Percentiles rank a stretch among this genome's conserved stretches.
Conservation (phyloP, 2,329 filamentous ascomycete genomes). For the Sporothrix schenckii region DNA sequence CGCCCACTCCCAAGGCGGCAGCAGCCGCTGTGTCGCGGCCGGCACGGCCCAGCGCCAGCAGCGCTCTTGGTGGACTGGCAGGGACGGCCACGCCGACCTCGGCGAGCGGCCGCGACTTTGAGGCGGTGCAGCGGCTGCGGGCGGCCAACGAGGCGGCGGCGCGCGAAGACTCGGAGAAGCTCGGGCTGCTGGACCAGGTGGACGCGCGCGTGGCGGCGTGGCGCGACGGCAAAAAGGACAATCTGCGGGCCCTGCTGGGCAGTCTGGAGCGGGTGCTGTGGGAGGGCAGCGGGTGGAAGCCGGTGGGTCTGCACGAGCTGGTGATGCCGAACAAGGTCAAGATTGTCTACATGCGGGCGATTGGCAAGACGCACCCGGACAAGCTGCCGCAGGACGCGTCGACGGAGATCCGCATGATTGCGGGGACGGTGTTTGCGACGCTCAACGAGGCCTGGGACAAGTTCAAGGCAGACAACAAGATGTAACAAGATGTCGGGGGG, state of each 20-base stretch:
- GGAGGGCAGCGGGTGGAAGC: constrained; percentile 94
- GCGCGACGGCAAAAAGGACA: constrained; percentile 91
- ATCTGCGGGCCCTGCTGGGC: constrained; percentile 81
- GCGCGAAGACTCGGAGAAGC: constrained; percentile 86
- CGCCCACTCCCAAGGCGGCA: constrained; percentile 32
- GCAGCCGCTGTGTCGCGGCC: constrained; percentile 37
- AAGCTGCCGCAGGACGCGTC: constrained; percentile 72
- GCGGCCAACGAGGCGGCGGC: constrained; percentile 85
- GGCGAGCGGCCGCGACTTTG: constrained; percentile 55
- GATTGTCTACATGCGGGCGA: constrained; percentile 98
- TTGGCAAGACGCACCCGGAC: constrained; percentile 96
- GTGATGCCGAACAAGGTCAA: constrained; percentile 95
- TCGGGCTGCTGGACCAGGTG: constrained; percentile 82
- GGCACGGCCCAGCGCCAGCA: background rate
- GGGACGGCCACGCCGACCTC: constrained; percentile 36
- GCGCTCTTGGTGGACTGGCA: constrained; percentile 40
- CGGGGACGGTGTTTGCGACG: constrained; percentile 66
- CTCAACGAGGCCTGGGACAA: constrained; percentile 75
- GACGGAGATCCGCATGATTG: constrained; percentile 68
- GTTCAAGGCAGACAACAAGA: constrained; percentile 69
- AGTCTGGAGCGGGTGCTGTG: constrained; percentile 89
- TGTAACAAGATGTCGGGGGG: constrained; percentile 46
- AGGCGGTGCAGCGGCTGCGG: constrained; percentile 80
- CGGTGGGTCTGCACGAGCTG: constrained; percentile 89
- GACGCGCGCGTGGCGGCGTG: constrained; percentile 77